Evolutionary conservation across 106 monocot species (phyloP).

Genomic region (Allium sativum): DNA sequence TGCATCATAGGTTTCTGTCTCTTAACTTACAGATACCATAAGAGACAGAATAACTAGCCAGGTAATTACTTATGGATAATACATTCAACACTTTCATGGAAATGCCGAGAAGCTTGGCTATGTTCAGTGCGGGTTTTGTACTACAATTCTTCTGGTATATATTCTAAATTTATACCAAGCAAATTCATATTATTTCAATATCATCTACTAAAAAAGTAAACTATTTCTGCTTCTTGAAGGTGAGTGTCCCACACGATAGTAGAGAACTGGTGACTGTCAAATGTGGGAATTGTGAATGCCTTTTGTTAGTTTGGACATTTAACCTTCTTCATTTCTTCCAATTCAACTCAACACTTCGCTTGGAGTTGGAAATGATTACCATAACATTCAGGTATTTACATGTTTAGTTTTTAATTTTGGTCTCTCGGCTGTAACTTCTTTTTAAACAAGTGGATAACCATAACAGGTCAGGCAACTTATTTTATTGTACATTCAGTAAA

Average conservation of each 20-base stretch:
- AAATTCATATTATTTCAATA: not conserved
- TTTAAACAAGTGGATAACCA: not conserved
- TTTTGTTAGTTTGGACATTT: constrained; percentile 49
- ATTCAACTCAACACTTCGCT: constrained; percentile 29
- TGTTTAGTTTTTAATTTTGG: too few relatives aligned
- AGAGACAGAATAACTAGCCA: not conserved
- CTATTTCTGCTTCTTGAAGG: constrained; percentile 27
- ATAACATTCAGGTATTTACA: too few relatives aligned
- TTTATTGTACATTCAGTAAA: not conserved
- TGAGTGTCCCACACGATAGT: constrained; percentile 64
- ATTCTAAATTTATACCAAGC: not conserved
- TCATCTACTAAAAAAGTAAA: not conserved
- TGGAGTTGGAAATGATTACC: constrained; percentile 14
- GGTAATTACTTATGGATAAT: not conserved
- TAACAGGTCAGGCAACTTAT: not conserved
- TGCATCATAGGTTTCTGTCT: not conserved
- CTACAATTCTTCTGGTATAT: constrained; percentile 58
- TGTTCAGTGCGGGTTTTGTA: constrained; percentile 82
- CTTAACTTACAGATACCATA: not conserved
- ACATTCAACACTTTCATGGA: constrained; percentile 47
- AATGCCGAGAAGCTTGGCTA: constrained; percentile 75
- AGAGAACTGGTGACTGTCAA: constrained; percentile 64
- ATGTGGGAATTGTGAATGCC: constrained; percentile 72
- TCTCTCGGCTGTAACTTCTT: too few relatives aligned
- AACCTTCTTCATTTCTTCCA: constrained; percentile 38